phyloP scores from a whole-genome alignment of 176 grass and related monocot species.

The Zea luxurians region DNA sequence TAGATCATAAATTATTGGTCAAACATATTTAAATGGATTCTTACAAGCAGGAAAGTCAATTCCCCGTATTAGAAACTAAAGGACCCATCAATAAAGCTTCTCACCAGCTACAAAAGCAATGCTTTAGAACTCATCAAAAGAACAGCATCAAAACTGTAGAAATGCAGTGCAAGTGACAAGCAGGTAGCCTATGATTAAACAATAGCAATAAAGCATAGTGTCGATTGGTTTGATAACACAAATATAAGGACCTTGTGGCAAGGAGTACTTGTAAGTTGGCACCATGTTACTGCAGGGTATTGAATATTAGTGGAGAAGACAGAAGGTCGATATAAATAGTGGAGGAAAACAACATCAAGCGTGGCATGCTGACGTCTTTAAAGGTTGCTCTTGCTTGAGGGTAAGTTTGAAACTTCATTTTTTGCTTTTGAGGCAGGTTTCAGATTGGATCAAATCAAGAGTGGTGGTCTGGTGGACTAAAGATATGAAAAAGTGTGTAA shows the following conservation, averaged over 20 bases:
- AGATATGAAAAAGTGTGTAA: neutral
- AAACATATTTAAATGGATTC: slow-evolving; percentile 16
- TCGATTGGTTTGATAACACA: slow-evolving; percentile 20
- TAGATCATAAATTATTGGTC: neutral
- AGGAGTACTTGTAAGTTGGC: slow-evolving; percentile 26
- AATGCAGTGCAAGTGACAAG: slow-evolving; percentile 21
- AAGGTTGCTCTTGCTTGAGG: slow-evolving; percentile 23
- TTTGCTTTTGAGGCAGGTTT: slow-evolving; percentile 44
- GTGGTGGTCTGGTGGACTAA: neutral
- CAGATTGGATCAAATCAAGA: slow-evolving; percentile 8
- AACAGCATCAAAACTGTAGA: neutral
- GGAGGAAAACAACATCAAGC: slow-evolving; percentile 40
- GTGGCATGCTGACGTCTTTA: slow-evolving; percentile 35
- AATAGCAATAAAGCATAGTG: neutral
- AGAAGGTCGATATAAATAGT: slow-evolving; percentile 9
- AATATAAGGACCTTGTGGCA: neutral
- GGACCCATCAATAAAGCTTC: slow-evolving; percentile 11
- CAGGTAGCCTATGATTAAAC: neutral
- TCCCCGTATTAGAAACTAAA: slow-evolving; percentile 34
- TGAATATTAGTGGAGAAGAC: slow-evolving; percentile 13
- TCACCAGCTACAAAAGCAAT: slow-evolving; percentile 23
- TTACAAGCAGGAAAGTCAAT: neutral
- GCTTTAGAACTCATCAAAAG: slow-evolving; percentile 10
- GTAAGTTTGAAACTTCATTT: slow-evolving; percentile 26
- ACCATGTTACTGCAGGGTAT: slow-evolving; percentile 13